These are phyloP conservation scores for Colletotrichum limetticola DNA, from an alignment of 2,329 filamentous ascomycete species.

Conservation along the genomic window DNA sequence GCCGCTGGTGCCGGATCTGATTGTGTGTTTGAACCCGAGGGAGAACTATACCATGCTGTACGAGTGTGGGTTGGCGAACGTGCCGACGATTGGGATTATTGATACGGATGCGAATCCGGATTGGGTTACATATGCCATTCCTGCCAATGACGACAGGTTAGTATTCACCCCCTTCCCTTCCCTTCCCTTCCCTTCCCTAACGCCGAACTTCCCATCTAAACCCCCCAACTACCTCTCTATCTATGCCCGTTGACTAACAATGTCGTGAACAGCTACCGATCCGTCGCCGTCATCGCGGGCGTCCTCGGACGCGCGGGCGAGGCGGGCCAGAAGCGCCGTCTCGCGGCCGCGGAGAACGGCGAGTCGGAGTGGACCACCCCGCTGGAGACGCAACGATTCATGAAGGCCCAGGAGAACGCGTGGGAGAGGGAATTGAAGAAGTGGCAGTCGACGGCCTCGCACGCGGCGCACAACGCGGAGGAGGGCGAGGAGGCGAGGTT, in stretches of 20 bases:
- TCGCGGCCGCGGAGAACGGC: slow-evolving; percentile 70
- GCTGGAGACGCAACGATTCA: slow-evolving; percentile 53
- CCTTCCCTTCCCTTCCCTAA: background rate
- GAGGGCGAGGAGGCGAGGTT: slow-evolving; percentile 48
- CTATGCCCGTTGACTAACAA: background rate
- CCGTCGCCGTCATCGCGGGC: slow-evolving; percentile 83
- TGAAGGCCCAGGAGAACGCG: slow-evolving; percentile 44
- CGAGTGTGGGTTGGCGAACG: slow-evolving; percentile 87
- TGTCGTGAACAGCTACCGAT: slow-evolving; percentile 72
- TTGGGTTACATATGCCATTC: slow-evolving; percentile 96
- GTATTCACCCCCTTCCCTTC: slow-evolving; percentile 37
- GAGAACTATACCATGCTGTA: slow-evolving; percentile 93
- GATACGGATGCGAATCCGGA: slow-evolving; percentile 94
- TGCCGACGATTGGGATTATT: slow-evolving; percentile 94
- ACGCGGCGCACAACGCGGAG: slow-evolving; percentile 35
- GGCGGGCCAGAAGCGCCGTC: slow-evolving; percentile 75
- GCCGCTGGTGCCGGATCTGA: slow-evolving; percentile 85
- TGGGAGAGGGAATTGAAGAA: slow-evolving; percentile 45
- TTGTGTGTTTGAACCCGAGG: slow-evolving; percentile 90
- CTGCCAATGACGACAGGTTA: slow-evolving; percentile 94
- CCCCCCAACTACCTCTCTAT: too few species aligned
- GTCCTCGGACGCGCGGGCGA: slow-evolving; percentile 87
- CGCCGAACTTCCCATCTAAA: too few species aligned
- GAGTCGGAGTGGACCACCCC: slow-evolving; percentile 70
- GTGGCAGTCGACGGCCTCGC: slow-evolving; percentile 41